Evolutionary conservation across 1,139 yeast genomes (phyloP), one percentile per base, ranked within the genome.

Genomic region (Arxiozyma heterogenica): DNA sequence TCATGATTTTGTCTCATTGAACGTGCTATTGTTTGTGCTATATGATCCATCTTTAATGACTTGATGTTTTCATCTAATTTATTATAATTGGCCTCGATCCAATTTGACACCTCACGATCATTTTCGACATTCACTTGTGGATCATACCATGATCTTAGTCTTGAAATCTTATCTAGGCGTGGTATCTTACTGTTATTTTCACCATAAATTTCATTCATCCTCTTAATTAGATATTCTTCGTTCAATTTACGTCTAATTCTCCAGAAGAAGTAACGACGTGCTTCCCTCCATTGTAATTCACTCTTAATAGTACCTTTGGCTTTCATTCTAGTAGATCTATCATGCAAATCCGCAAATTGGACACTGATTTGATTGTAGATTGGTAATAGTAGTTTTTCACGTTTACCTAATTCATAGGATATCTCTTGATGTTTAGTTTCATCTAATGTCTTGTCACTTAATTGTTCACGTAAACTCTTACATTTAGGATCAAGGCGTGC

Each of bases 251-350:
- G 86, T 75, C 97, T 89, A 61, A 89, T 81, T 74, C 99, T 84
- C 98, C 98, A 93, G 93, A 89, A 93, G 83, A 93, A 94, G 82
- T 81, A 87, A 67, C 98, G 83, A 77, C 98, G 88, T 41, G 98
- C 82, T 54, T 90, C 79, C 49, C 73, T 73, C 97, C 97, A 91
- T 65, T 86, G 83, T 55, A 93, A 73, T 64, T 90, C 94, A 71
- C 85, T 84, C 64, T 86, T 80, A 64, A 93, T 89, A 54, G 86
- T 87, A 57, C 94, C 95, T 79, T 93, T 94, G 57, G 95, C 95
- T 74, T 86, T 74, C 98, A 93, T 93, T 75, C 98, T 90, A 47
- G 95, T 96, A 17, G 97, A 85, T 74, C 96, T 84, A 71, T 93
- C 99, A 69, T 93, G 99, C 70, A 93, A 79, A 70, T 93, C 98